A percentile compares a stretch with the other conserved stretches of the same genome.
These are phyloP conservation scores for Sporothrix schenckii DNA, from an alignment of 2,329 filamentous ascomycete genomes.

Conservation along the genomic window DNA sequence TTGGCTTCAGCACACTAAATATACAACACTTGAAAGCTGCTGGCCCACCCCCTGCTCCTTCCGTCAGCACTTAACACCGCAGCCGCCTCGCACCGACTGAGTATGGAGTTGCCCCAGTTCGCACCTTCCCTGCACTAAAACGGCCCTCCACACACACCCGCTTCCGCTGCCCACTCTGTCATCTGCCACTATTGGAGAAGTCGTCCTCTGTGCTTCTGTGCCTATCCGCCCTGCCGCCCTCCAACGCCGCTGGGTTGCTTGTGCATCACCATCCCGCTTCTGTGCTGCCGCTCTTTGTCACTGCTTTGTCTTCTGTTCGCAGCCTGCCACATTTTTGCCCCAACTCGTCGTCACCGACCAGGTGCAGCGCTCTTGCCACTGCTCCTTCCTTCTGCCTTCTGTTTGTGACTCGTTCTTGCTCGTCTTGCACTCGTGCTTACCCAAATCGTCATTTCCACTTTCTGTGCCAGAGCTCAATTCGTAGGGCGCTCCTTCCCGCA, in stretches of 20 bases:
- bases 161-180: neutral
- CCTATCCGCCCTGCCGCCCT: neutral
- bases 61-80: neutral
- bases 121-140: conserved; percentile 23
- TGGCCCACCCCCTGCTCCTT: conserved; percentile 1
- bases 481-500: conserved; percentile 16
- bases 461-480: conserved; percentile 17
- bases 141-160: conserved; percentile 15
- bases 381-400: neutral
- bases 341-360: neutral
- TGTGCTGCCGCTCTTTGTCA: conserved; percentile 3
- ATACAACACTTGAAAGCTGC: neutral
- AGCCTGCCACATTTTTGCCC: neutral
- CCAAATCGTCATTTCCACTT: neutral
- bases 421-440: neutral
- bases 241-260: neutral
- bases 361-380: neutral
- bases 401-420: neutral
- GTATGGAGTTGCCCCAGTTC: conserved; percentile 2
- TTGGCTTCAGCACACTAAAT: neutral
- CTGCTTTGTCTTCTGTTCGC: neutral
- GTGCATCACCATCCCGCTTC: conserved; percentile 22
- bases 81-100: neutral
- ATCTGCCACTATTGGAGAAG: too few relatives aligned
- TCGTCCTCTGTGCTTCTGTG: too few relatives aligned